Evolutionary conservation across 75 land plant species (phyloP).

Genomic region (Cunninghamia lanceolata): DNA sequence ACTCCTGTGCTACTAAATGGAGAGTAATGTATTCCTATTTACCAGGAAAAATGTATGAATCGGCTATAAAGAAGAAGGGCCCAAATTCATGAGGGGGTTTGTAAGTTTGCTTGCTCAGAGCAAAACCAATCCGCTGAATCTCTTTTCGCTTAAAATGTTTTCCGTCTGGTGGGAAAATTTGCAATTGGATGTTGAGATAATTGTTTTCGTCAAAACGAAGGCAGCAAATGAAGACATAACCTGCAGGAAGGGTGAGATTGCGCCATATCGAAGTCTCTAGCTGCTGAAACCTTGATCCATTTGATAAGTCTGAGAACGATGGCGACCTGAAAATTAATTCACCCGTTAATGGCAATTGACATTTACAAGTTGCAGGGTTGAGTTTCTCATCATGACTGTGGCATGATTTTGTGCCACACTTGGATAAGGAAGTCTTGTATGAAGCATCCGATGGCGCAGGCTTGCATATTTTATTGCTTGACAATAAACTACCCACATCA

Average conservation of each 20-base stretch:
- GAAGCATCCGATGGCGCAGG: constrained; percentile 13
- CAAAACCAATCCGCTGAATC: constrained; percentile 51
- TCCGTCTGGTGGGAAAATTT: constrained; percentile 50
- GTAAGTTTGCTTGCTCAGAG: constrained; percentile 61
- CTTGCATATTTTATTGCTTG: constrained; percentile 35
- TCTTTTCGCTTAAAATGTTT: constrained; percentile 49
- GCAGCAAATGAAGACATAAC: constrained; percentile 49
- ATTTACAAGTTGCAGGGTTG: constrained; percentile 58
- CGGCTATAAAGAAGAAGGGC: constrained; percentile 61
- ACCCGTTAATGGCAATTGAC: constrained; percentile 62
- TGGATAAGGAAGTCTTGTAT: constrained; percentile 61
- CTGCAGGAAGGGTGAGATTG: constrained; percentile 45
- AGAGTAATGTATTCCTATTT: background rate
- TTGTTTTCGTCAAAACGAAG: constrained; percentile 44
- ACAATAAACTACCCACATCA: constrained; percentile 13
- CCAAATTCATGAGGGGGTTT: constrained; percentile 68
- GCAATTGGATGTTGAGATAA: constrained; percentile 54
- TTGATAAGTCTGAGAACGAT: constrained; percentile 44
- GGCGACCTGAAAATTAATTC: constrained; percentile 55
- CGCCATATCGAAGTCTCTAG: constrained; percentile 48
- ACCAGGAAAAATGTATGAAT: constrained; percentile 62
- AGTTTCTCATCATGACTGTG: constrained; percentile 36
- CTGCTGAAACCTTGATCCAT: constrained; percentile 30
- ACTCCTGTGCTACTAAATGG: background rate
- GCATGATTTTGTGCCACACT: constrained; percentile 42